Conservation (phyloP, 2,329 filamentous ascomycete genomes). For the Calonectria pseudoturangicola region DNA sequence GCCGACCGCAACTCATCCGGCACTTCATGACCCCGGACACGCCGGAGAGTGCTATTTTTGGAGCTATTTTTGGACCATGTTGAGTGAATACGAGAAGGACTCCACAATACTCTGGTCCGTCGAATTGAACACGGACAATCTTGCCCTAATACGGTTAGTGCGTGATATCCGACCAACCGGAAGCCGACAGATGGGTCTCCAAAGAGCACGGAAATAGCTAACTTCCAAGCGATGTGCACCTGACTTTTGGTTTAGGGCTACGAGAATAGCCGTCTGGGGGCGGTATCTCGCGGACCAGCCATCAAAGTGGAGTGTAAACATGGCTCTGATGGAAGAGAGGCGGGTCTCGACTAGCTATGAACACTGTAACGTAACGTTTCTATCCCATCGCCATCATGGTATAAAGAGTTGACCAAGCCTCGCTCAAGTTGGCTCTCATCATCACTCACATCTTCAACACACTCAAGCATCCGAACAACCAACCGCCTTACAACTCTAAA, state of each 20-base stretch:
- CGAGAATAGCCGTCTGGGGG: not conserved
- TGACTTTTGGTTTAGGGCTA: not conserved
- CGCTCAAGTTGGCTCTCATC: conserved; percentile 33
- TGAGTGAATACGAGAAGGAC: not conserved
- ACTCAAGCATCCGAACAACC: too few relatives aligned
- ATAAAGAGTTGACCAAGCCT: conserved; percentile 48
- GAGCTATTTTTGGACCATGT: not conserved
- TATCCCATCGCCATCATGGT: conserved; percentile 32
- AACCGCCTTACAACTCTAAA: conserved; percentile 17
- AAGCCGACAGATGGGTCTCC: not conserved
- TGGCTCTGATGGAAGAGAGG: conserved; percentile 34
- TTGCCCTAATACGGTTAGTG: not conserved
- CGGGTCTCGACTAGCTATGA: conserved; percentile 33
- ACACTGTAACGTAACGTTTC: not conserved
- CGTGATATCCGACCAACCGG: not conserved
- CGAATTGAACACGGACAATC: not conserved
- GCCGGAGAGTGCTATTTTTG: conserved; percentile 2
- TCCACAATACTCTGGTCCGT: not conserved
- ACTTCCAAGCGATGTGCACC: not conserved
- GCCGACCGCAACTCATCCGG: not conserved
- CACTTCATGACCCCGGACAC: not conserved
- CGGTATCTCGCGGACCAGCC: not conserved
- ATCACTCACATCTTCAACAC: conserved; percentile 7
- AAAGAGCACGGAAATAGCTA: not conserved
- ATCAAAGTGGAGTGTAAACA: not conserved